phyloP scores from a whole-genome alignment of 148 eudicot genomes.

The Simmondsia chinensis region DNA sequence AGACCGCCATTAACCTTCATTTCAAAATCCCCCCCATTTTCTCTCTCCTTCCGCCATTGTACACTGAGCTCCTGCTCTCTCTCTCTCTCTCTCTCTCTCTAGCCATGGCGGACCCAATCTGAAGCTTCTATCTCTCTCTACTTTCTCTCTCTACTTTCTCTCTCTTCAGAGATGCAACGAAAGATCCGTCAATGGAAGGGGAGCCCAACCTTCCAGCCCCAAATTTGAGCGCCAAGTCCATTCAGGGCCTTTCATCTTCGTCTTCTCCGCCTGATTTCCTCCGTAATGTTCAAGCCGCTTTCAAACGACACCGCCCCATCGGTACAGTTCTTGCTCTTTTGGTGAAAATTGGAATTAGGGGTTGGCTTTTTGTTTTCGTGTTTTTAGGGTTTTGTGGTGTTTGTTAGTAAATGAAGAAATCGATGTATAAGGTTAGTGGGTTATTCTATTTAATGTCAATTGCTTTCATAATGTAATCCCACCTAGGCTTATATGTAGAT shows the following conservation, averaged over 20 bases:
- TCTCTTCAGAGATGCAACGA: constrained; percentile 26
- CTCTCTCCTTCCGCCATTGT: not conserved
- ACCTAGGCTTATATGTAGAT: no score
- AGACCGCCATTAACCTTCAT: constrained; percentile 9
- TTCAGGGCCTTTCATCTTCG: constrained; percentile 21
- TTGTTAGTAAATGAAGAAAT: no score
- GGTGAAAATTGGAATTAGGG: constrained; percentile 12
- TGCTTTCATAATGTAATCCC: no score
- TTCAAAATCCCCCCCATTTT: constrained; percentile 10
- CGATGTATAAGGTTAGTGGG: no score
- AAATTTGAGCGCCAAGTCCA: constrained; percentile 15
- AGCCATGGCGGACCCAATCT: constrained; percentile 3
- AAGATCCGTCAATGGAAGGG: constrained; percentile 50
- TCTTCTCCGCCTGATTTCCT: constrained; percentile 45
- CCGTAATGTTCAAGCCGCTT: constrained; percentile 76
- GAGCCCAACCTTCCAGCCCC: constrained; percentile 45
- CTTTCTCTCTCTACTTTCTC: not conserved
- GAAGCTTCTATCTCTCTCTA: constrained; percentile 3
- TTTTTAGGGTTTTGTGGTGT: not conserved
- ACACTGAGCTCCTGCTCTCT: constrained; percentile 9
- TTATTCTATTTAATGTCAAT: no score
- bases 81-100: not conserved
- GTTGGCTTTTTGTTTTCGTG: not conserved
- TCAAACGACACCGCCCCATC: constrained; percentile 79
- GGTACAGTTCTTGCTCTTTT: constrained; percentile 22